Conservation (phyloP, 371 early-diverging fungal species). For the Smittium mucronatum region DNA sequence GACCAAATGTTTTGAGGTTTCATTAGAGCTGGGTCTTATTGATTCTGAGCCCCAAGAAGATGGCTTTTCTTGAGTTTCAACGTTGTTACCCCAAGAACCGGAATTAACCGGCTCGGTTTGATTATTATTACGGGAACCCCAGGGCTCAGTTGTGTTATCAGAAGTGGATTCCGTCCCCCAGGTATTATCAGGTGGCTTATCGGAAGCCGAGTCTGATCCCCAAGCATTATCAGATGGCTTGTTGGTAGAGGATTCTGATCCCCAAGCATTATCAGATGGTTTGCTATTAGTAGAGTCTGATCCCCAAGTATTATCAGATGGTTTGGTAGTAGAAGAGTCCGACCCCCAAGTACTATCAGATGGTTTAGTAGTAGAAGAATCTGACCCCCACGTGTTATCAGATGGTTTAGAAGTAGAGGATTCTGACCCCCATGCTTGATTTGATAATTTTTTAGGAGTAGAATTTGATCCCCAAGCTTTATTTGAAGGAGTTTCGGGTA, state of each 20-base stretch:
- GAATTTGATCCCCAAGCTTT: not conserved
- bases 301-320: not conserved
- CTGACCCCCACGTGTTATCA: not conserved
- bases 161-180: too few species aligned
- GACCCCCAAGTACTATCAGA: not conserved
- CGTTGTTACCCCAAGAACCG: too few species aligned
- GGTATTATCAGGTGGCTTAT: not conserved
- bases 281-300: not conserved
- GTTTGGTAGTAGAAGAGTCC: not conserved
- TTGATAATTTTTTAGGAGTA: not conserved
- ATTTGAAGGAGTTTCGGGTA: not conserved
- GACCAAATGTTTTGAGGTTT: too few species aligned
- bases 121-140: too few species aligned
- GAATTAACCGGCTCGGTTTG: too few species aligned
- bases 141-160: too few species aligned
- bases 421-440: not conserved
- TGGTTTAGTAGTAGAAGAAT: not conserved
- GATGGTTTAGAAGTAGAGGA: not conserved
- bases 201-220: not conserved
- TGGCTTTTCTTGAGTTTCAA: too few species aligned
- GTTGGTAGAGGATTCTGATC: not conserved
- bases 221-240: not conserved
- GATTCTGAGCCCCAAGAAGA: too few species aligned
- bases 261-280: not conserved
- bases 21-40: too few species aligned